A percentile compares a stretch with the other conserved stretches of the same genome.
phyloP scores from a whole-genome alignment of 75 land plant species.

The Azolla pinnata region DNA sequence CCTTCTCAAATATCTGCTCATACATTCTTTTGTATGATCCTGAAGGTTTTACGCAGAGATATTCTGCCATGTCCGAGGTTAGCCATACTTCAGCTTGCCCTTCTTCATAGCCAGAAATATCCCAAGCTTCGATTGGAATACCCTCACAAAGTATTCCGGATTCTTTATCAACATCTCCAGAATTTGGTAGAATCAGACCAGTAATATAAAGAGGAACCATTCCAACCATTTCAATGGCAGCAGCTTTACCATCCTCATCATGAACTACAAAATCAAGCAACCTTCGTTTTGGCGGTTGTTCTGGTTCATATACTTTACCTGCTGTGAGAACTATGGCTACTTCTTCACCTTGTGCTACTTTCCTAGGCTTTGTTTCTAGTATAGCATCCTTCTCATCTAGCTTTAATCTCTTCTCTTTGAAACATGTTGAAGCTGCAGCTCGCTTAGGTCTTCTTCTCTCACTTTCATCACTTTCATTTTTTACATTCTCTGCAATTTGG shows the following conservation, averaged over 20 bases:
- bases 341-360: slow-evolving; percentile 39
- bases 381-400: slow-evolving; percentile 29
- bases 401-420: slow-evolving; percentile 46
- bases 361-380: slow-evolving; percentile 32
- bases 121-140: slow-evolving; percentile 66
- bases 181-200: slow-evolving; percentile 51
- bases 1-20: slow-evolving; percentile 57
- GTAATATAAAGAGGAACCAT: slow-evolving; percentile 48
- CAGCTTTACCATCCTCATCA: slow-evolving; percentile 45
- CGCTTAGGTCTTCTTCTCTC: slow-evolving; percentile 45
- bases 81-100: slow-evolving; percentile 57
- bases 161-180: slow-evolving; percentile 34
- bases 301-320: slow-evolving; percentile 10
- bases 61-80: slow-evolving; percentile 63
- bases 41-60: slow-evolving; percentile 65
- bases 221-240: slow-evolving; percentile 64
- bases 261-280: slow-evolving; percentile 69
- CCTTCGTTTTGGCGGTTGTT: slow-evolving; percentile 29
- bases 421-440: slow-evolving; percentile 55
- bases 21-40: slow-evolving; percentile 50
- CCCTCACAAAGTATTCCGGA: slow-evolving; percentile 69
- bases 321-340: slow-evolving; percentile 39
- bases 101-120: slow-evolving; percentile 81
- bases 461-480: not conserved
- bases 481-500: too few species aligned